Base-by-base conservation (phyloP, 768 basidiomycete species). In the Mycena vitilis region DNA sequence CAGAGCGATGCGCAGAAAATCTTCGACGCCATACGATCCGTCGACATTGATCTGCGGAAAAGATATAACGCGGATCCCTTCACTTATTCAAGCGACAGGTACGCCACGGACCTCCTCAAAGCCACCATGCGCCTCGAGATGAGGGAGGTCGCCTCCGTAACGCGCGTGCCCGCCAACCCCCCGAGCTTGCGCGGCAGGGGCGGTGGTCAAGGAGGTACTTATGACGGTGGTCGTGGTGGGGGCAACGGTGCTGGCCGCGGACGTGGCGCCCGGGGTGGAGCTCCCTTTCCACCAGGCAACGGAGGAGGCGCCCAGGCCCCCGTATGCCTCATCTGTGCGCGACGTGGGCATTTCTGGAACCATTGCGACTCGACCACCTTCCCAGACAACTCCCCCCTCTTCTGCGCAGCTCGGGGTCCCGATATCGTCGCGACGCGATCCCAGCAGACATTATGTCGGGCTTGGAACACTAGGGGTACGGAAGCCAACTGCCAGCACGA, bases 261-360 rank as follows among this genome's bases (percentile, higher is more conserved):
- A 5, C 1, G 64, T 6, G 38, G 38, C 6, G 38, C 38, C 1
- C 40, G 57, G 12, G 51, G 49, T 0, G 42, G 15, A 42, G 36
- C 59, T 36, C 63, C 68, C 61, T 66, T 67, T 67, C 66, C 70
- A 11, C 22, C 49, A 45, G 53, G 62, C 65, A 47, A 63, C 42
- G 45, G 65, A 16, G 59, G 63, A 18, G 60, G 37, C 54, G 62
- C 67, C 20, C 34, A 52, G 15, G 15, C 59, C 59, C 6, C 37
- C 55, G 64, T 71, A 25, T 71, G 71, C 71, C 53, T 69, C 48
- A n/a, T 68, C 34, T 71, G 70, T 30, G 66, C 66, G 0, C 30
- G 25, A 13, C 57, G 65, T 8, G 70, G 70, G 7, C 70, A 71
- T 38, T 13, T 18, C 34, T 68, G n/a, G 15, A 44, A 38, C 38